Percentiles rank a stretch among this genome's conserved stretches.
phyloP scores from a whole-genome alignment of 2,329 filamentous ascomycete species.

The Coniochaeta sp. region DNA sequence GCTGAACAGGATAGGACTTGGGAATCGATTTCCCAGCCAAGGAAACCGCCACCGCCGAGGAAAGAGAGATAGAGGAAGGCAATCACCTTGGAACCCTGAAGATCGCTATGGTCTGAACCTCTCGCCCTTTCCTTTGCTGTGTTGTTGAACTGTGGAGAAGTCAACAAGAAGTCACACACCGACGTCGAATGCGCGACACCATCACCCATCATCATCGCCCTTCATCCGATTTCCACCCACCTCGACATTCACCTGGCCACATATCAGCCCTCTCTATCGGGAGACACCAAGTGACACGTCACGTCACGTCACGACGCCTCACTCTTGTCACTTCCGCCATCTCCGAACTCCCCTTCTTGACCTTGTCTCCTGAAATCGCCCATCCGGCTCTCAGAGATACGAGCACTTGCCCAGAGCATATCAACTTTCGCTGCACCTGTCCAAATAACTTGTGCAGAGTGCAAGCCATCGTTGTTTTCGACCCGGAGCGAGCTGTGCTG shows the following conservation, averaged over 20 bases:
- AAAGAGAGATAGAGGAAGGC: neutral
- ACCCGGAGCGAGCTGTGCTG: conserved; percentile 2
- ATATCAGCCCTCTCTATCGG: neutral
- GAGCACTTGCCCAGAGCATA: neutral
- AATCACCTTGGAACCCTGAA: neutral
- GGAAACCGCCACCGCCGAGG: neutral
- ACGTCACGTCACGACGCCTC: neutral
- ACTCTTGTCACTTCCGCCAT: neutral
- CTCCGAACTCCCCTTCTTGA: neutral
- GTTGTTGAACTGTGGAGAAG: neutral
- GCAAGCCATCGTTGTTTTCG: neutral
- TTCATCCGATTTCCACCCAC: neutral
- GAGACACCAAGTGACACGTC: neutral
- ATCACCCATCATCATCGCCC: neutral
- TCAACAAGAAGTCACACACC: neutral
- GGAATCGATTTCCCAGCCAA: neutral
- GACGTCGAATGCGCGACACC: neutral
- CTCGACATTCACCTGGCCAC: neutral
- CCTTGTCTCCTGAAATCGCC: neutral
- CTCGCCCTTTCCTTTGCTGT: neutral
- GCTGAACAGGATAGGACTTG: neutral
- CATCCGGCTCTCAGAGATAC: neutral
- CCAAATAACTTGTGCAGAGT: neutral
- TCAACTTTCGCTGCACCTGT: neutral
- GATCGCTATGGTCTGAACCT: neutral